Evolutionary conservation across 352 stramenopile genomes (phyloP).

Genomic region (Globisporangium spinosum): DNA sequence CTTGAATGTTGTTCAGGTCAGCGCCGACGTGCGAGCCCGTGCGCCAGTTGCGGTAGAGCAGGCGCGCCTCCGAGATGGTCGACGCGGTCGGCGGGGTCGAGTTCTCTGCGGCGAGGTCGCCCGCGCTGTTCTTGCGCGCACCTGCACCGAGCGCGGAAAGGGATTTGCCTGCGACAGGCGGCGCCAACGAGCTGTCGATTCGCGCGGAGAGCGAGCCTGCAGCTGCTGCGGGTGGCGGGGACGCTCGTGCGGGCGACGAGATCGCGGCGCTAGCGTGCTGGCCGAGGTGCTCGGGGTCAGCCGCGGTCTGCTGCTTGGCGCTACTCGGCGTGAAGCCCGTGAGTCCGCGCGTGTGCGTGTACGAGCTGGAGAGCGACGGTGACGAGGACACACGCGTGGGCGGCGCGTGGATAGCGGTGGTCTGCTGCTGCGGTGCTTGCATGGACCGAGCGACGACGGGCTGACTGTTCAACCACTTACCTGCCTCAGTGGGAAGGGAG

Average conservation of each 20-base stretch:
- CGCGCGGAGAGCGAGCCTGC: slow-evolving; percentile 8
- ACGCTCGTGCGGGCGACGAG: slow-evolving; percentile 23
- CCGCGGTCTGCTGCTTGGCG: not conserved
- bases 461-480: not conserved
- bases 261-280: slow-evolving; percentile 23
- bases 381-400: slow-evolving; percentile 17
- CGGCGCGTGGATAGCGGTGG: not conserved
- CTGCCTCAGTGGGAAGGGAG: not conserved
- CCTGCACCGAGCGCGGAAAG: slow-evolving; percentile 7
- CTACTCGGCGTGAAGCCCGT: slow-evolving; percentile 22
- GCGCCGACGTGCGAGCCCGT: slow-evolving; percentile 49
- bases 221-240: slow-evolving; percentile 6
- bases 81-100: slow-evolving; percentile 40
- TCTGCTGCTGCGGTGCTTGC: slow-evolving; percentile 4
- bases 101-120: slow-evolving; percentile 57
- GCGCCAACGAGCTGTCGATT: slow-evolving; percentile 8
- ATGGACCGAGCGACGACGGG: slow-evolving; percentile 3
- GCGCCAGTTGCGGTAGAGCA: slow-evolving; percentile 81
- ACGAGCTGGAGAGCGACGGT: slow-evolving; percentile 18
- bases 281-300: slow-evolving; percentile 15
- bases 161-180: not conserved
- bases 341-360: slow-evolving; percentile 10
- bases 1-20: slow-evolving; percentile 22
- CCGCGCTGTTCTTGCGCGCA: slow-evolving; percentile 53
- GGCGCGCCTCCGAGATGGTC: slow-evolving; percentile 57